Evolutionary conservation across 352 stramenopile species (phyloP), one percentile per base, ranked within the genome.

Genomic region (Globisporangium alternatum): DNA sequence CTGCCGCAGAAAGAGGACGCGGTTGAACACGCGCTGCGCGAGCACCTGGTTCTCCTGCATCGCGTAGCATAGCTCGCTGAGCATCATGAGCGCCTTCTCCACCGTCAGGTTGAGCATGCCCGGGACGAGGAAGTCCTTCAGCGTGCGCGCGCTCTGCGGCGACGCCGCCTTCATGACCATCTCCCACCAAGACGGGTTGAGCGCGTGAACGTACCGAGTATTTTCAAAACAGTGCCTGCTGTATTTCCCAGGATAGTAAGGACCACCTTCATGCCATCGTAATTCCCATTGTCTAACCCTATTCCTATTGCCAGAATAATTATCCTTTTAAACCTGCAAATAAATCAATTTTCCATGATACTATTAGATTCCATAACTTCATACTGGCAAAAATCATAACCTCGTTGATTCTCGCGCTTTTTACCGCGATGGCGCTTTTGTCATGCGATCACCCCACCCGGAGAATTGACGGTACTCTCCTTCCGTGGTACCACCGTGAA

Each of bases 31-130:
- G 43, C 60, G 60, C 37, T 55, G 60, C 13, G 19, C 35, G 10
- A 66, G 49, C 35, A 66, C 39, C 15, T 60, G 51, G 13, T 25
- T 54, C 51, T 66, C 60, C 41, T 66, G 44, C 60, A 66, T 66
- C 30, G 19, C 5, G 41, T 66, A 59, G 35, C 62, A 59, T 19
- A 31, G 28, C 22, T 64, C 33, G 33, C 6, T 28, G 4, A 68
- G 49, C 31, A 59, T 30, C 31, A 13, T 15, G 17, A 68, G 54
- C 54, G 44, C 56, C 9, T 63, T 55, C 15, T 41, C 45, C 44
- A 68, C 62, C 15, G 62, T 48, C 0, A 60, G 43, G 41, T 66
- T 53, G 28, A 66, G 39, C 61, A 66, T 66, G 2, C 61, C 61
- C 1, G 61, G 61, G 21, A 66, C 61, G 15, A 66, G 35, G 39